Evolutionary conservation across 805 yeast genomes (phyloP), one percentile per base, ranked within the genome.

Genomic region (Saccharomycopsis fibuligera): DNA sequence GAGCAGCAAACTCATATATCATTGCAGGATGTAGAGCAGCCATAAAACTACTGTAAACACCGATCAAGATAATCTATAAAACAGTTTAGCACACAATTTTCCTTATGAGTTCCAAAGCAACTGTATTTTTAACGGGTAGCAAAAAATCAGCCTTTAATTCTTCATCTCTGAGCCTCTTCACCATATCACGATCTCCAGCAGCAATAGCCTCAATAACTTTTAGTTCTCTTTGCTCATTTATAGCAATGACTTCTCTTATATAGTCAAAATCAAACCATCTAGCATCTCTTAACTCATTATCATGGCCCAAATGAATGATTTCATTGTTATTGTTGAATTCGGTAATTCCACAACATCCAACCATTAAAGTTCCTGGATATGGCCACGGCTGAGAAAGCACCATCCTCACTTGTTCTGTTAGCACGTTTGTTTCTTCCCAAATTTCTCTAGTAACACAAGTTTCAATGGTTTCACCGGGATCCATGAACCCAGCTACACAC

Each of bases 331-430:
- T 84, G 54, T 83, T 76, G 59, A 78, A 75, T 1, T 82, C 82
- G n/a, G 87, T 90, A 31, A 75, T 65, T 1, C 80, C 96, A 46
- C 89, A 63, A 63, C 96, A 90, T 4, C 97, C 97, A 55, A 91
- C 74, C 98, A 90, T 90, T 56, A 91, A 65, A 61, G 83, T 88
- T 0, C 87, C 89, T 1, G 98, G 98, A 63, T 82, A 91, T 16
- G 98, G 98, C 98, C 98, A 91, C 2, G 98, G 98, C 66, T 91
- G 98, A 12, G 91, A 77, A 57, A 79, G 71, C 23, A 83, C 66
- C 47, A 90, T 73, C 44, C 72, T 66, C 27, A 90, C 83, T 12
- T 45, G 35, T 16, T 27, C 35, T 25, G 73, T 23, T 6, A 30
- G 19, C 33, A 87, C 83, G 9, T 97, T 97, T 5, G 97, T 82